Base-by-base conservation (phyloP, 306 rosid species). In the Pyrus bretschneideri region DNA sequence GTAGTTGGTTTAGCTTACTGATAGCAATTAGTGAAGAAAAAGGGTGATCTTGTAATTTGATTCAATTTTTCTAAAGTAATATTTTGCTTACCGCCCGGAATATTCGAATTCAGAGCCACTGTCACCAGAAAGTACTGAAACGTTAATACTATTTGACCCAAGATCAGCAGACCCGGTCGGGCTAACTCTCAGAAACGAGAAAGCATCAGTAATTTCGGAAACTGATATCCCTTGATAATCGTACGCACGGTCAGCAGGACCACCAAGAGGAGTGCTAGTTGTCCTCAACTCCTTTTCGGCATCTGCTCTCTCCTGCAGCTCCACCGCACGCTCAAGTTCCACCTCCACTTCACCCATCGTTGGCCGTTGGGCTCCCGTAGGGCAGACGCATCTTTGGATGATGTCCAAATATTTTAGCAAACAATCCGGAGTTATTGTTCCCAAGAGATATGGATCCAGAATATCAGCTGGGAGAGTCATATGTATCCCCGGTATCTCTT, bases 271-370 rank as follows among this genome's bases (percentile, higher is more conserved):
- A 57, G 25, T n/a, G 25, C 13, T 57, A 8, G 27, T 3, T 19
- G 61, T 9, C 27, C 25, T n/a, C 61, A 49, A 15, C 27, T 21
- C 61, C 25, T n/a, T 57, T 19, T 21, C 54, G 35, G 38, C 38
- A 30, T 76, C 78, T 15, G 83, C 86, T 3, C 58, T 67, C 61
- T 61, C 81, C 23, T 86, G 87, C 65, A 81, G 13, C 40, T 65
- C 33, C 58, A 83, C n/a, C 4, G 76, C 82, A 45, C 4, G 40
- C 74, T 83, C 89, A 64, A 86, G 85, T 49, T 55, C 60, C 25
- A 77, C 64, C 76, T 46, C 71, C 55, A 5, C 55, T 15, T 49
- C 55, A 17, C 55, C 55, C 2, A 2, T 2, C 17, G 55, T 14
- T 6, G 55, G 21, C 6, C 55, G 19, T 18, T 49, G 19, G 17